Evolutionary conservation across 208 protist species (phyloP).

Genomic region (Acanthamoeba divionensis): DNA sequence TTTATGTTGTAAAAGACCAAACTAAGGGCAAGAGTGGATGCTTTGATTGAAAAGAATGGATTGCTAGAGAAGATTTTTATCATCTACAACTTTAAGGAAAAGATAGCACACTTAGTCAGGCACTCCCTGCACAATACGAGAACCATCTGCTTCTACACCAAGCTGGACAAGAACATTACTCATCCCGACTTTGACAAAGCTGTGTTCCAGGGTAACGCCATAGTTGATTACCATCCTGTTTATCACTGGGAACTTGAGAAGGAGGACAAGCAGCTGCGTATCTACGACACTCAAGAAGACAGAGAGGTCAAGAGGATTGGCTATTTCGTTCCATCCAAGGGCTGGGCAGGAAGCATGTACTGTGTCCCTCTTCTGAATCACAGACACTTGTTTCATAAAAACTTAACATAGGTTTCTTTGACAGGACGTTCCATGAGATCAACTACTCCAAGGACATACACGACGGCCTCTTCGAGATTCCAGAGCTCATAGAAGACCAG

Average conservation of each 20-base stretch:
- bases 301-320: slow-evolving; percentile 10
- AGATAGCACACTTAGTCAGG: not conserved
- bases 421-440: slow-evolving; percentile 43
- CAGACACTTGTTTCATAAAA: too few relatives aligned
- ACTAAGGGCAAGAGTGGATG: not conserved
- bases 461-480: slow-evolving; percentile 20
- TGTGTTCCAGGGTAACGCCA: not conserved
- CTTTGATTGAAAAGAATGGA: not conserved
- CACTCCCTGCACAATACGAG: not conserved
- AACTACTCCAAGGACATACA: not conserved
- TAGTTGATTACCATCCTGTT: slow-evolving; percentile 16
- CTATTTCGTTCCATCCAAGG: not conserved
- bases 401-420: not conserved
- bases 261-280: not conserved
- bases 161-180: not conserved
- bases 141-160: not conserved
- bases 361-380: not conserved
- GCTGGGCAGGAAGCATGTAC: slow-evolving; percentile 13
- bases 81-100: not conserved
- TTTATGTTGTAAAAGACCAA: not conserved
- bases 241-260: slow-evolving; percentile 25
- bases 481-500: not conserved
- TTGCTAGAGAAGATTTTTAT: slow-evolving; percentile 2
- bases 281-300: slow-evolving; percentile 35
- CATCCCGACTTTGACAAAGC: not conserved